Base-by-base conservation (phyloP, 306 rosid genomes). In the Dryas octopetala region DNA sequence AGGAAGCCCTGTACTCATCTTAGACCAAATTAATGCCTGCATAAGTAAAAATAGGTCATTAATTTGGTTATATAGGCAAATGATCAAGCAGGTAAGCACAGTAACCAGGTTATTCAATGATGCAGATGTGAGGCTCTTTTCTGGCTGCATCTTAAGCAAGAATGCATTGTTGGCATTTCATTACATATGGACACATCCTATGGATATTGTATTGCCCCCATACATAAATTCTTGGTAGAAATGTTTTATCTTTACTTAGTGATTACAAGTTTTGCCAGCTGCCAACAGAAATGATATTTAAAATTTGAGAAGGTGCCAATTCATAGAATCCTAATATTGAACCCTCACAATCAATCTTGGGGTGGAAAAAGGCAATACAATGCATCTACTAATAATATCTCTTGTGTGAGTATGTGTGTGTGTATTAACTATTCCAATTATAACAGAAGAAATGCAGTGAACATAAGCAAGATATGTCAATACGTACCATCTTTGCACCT, bases 1-100 rank as follows among this genome's bases (percentile, higher is more conserved):
- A 47, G 96, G 98, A 80, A 94, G 98, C 69, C 98, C 96, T 0
- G 98, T 91, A 80, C 98, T 94, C 98, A 94, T 94, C 85, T 94
- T 94, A 64, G 98, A 94, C 98, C 98, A 94, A 79, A 94, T 94
- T 79, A 94, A 80, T 71, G 98, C 98, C 98, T 91, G 89, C 76
- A 81, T 44, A 70, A 62, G 68, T 44, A 48, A 72, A 74, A 57
- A 82, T 51, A 45, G 47, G 14, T 43, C 41, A 41, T 57, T 13
- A 73, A 48, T 40, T 62, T 71, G 9, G 49, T 46, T 38, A n/a
- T 67, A 54, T 43, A 66, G 13, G 69, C 49, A 65, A 64, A 28
- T 72, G 70, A 9, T 74, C 62, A 61, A 52, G 51, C 8, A 57
- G 63, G 14, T 43, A 70, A 72, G 64, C 63, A 76, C 50, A 74